Percentiles rank a stretch among this genome's conserved stretches.
Evolutionary conservation across 148 eudicot genomes (phyloP).

Genomic region (Tetragonia tetragonoides): DNA sequence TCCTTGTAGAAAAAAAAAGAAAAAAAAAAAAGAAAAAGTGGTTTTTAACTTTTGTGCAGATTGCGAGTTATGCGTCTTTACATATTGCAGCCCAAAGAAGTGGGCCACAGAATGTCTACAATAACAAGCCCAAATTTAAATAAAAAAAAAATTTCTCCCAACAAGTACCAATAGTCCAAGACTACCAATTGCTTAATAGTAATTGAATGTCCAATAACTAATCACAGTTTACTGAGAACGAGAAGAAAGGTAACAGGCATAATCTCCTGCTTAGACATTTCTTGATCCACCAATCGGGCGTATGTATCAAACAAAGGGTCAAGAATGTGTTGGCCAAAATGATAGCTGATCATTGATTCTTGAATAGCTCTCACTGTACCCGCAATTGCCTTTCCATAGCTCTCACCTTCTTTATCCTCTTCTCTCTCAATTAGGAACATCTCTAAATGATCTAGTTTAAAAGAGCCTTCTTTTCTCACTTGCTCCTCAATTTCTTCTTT

Average conservation of each 20-base stretch:
- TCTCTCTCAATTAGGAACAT: slow-evolving; percentile 52
- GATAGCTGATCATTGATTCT: slow-evolving; percentile 67
- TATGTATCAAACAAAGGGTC: slow-evolving; percentile 57
- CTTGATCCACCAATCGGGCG: slow-evolving; percentile 57
- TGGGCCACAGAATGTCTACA: too few species aligned
- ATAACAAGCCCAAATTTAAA: too few species aligned
- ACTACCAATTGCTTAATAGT: background rate
- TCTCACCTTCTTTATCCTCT: slow-evolving; percentile 11
- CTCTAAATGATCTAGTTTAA: slow-evolving; percentile 46
- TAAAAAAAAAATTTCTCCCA: too few species aligned
- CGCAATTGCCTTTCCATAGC: slow-evolving; percentile 62
- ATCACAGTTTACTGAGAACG: slow-evolving; percentile 44
- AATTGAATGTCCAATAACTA: too few species aligned
- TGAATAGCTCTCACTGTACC: slow-evolving; percentile 77
- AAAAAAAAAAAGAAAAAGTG: too few species aligned
- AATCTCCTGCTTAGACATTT: slow-evolving; percentile 51
- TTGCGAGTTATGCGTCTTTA: background rate
- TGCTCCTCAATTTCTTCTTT: slow-evolving; percentile 65
- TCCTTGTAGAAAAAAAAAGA: too few species aligned
- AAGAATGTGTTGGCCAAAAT: slow-evolving; percentile 73
- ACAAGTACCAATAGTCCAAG: too few species aligned
- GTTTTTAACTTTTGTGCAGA: background rate
- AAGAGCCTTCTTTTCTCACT: slow-evolving; percentile 65
- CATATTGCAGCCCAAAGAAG: too few species aligned
- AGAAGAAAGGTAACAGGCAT: slow-evolving; percentile 49